Conservation (phyloP, 495 filamentous ascomycete genomes). For the Diplogelasinospora grovesii region DNA sequence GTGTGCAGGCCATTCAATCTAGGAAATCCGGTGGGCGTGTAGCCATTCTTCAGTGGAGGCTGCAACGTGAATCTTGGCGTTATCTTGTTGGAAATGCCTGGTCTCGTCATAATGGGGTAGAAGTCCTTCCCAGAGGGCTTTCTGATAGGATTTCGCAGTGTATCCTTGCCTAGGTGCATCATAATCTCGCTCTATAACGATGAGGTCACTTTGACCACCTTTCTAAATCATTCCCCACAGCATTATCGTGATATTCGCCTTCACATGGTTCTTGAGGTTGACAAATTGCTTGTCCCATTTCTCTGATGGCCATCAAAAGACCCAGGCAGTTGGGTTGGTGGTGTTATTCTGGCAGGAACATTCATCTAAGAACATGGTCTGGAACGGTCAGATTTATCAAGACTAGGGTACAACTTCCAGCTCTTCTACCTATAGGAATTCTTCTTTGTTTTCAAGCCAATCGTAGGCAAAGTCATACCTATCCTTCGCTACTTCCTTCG, state of each 20-base stretch:
- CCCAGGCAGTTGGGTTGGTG: slow-evolving; percentile 8
- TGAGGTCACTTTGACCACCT: neutral
- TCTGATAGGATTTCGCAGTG: slow-evolving; percentile 10
- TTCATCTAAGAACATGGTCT: slow-evolving; percentile 19
- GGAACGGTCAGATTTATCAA: neutral
- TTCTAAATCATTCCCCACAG: slow-evolving; percentile 14
- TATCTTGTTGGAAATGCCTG: slow-evolving; percentile 6
- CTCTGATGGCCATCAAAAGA: slow-evolving; percentile 10
- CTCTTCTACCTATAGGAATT: slow-evolving; percentile 6
- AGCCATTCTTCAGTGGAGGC: neutral
- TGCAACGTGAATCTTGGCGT: neutral
- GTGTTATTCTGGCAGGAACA: slow-evolving; percentile 15
- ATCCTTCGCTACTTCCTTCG: slow-evolving; percentile 7
- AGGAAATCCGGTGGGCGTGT: slow-evolving; percentile 6
- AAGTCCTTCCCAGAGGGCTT: slow-evolving; percentile 14
- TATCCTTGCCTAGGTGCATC: neutral
- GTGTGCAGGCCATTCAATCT: slow-evolving; percentile 12
- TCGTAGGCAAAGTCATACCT: slow-evolving; percentile 3
- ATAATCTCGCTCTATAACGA: neutral
- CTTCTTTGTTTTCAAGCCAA: slow-evolving; percentile 2
- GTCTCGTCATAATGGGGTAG: slow-evolving; percentile 6
- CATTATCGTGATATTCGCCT: slow-evolving; percentile 15
- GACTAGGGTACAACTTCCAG: slow-evolving; percentile 3
- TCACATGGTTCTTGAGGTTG: slow-evolving; percentile 14
- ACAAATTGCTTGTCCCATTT: slow-evolving; percentile 14